These are phyloP conservation scores for Mucor ambiguus DNA, from an alignment of 371 early-diverging fungal species.

Conservation along the genomic window DNA sequence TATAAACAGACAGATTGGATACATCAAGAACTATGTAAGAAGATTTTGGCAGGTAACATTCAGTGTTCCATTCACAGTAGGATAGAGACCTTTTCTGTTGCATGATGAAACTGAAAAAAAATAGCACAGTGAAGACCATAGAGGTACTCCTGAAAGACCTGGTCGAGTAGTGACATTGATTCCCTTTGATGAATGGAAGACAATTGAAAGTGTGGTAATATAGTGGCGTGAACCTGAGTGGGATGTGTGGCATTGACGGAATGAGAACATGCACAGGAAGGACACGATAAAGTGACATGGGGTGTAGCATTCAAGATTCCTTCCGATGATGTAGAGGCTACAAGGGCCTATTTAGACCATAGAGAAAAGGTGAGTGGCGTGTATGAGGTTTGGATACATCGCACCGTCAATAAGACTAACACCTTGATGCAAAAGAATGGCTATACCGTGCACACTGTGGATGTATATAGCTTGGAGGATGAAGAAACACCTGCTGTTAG, in stretches of 20 bases:
- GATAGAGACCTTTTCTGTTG: background rate
- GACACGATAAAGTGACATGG: conserved; percentile 73
- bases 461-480: conserved; percentile 60
- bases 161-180: conserved; percentile 93
- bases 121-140: conserved; percentile 83
- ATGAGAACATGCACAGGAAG: conserved; percentile 40
- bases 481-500: conserved; percentile 50
- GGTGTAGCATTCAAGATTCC: conserved; percentile 88
- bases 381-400: background rate
- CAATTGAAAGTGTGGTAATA: conserved; percentile 44
- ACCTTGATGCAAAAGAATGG: conserved; percentile 58
- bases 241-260: background rate
- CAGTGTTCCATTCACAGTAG: background rate
- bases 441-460: conserved; percentile 72
- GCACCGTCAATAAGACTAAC: conserved; percentile 11
- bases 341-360: conserved; percentile 78
- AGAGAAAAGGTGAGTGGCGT: conserved; percentile 77
- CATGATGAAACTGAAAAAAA: conserved; percentile 15
- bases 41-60: conserved; percentile 84
- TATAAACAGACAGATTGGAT: conserved; percentile 63
- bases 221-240: background rate
- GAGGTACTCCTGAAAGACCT: conserved; percentile 82
- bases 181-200: conserved; percentile 65
- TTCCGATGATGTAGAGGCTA: conserved; percentile 61
- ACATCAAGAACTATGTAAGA: conserved; percentile 77